These are phyloP conservation scores for Podaxis mareebaensis DNA, from an alignment of 768 basidiomycete genomes.

Conservation along the genomic window DNA sequence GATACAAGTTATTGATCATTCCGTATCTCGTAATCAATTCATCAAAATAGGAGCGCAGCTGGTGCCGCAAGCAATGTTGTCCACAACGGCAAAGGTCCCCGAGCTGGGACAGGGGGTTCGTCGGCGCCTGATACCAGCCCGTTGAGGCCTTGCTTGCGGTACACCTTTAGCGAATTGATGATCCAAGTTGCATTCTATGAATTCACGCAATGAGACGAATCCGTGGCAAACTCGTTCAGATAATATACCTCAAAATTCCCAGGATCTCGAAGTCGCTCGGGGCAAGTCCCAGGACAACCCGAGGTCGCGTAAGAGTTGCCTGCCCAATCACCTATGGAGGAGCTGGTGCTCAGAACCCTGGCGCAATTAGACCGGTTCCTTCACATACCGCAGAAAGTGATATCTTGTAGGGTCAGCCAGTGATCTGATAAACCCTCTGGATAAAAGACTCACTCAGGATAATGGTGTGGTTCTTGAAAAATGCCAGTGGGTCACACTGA, in stretches of 20 bases:
- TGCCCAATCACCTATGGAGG: slow-evolving; percentile 71
- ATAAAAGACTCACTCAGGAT: slow-evolving; percentile 59
- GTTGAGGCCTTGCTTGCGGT: slow-evolving; percentile 53
- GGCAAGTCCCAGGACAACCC: slow-evolving; percentile 75
- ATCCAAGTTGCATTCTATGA: slow-evolving; percentile 77
- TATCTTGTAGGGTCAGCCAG: slow-evolving; percentile 44
- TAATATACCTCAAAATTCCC: slow-evolving; percentile 66
- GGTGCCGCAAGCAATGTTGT: slow-evolving; percentile 2
- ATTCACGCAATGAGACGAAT: not conserved
- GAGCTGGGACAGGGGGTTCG: not conserved
- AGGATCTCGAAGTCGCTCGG: slow-evolving; percentile 62
- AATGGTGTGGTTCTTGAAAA: slow-evolving; percentile 71
- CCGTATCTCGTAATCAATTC: not conserved
- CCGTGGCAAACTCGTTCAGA: slow-evolving; percentile 8
- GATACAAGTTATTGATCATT: not conserved
- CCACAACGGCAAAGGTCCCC: not conserved
- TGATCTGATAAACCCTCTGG: not conserved
- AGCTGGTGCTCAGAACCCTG: not conserved
- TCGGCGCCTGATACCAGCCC: slow-evolving; percentile 17
- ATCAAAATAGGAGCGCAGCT: slow-evolving; percentile 6
- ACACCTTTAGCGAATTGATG: slow-evolving; percentile 79
- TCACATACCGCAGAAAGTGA: slow-evolving; percentile 74
- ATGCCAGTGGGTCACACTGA: slow-evolving; percentile 56
- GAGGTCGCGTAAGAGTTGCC: slow-evolving; percentile 77
- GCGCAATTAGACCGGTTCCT: not conserved